phyloP scores from a whole-genome alignment of 139 green algal genomes.

The Picochlorum sp. region DNA sequence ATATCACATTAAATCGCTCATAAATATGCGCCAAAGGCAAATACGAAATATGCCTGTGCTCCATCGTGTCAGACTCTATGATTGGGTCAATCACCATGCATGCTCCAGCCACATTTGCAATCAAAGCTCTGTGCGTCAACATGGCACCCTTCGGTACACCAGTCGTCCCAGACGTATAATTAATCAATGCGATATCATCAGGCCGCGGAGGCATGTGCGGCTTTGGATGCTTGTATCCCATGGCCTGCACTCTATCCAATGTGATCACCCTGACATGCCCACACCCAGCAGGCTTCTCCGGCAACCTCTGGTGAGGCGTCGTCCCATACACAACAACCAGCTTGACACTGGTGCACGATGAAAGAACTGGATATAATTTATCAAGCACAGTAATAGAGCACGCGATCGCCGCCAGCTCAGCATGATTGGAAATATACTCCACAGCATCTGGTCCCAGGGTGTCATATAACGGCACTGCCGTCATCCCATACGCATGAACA shows the following conservation, averaged over 20 bases:
- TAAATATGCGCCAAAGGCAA: conserved; percentile 94
- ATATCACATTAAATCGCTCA: conserved; percentile 67
- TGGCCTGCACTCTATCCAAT: conserved; percentile 48
- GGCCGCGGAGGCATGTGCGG: conserved; percentile 71
- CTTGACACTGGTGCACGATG: conserved; percentile 60
- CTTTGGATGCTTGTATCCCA: conserved; percentile 56
- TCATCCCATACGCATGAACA: conserved; percentile 75
- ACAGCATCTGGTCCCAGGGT: conserved; percentile 90
- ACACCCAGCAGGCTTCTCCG: conserved; percentile 31
- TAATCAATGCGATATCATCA: conserved; percentile 79
- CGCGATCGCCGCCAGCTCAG: conserved; percentile 73
- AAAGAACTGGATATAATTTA: conserved; percentile 62
- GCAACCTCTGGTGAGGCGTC: conserved; percentile 31
- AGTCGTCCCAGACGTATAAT: conserved; percentile 90
- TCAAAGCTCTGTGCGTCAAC: conserved; percentile 68
- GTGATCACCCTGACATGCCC: conserved; percentile 35
- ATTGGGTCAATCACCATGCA: background rate
- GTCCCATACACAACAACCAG: conserved; percentile 32
- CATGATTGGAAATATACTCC: conserved; percentile 91
- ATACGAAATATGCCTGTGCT: conserved; percentile 66
- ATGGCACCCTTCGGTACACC: conserved; percentile 85
- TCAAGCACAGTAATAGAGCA: conserved; percentile 58
- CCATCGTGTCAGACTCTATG: background rate
- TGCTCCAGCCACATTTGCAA: conserved; percentile 57
- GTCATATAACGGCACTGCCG: conserved; percentile 93